Base-by-base conservation (phyloP, 768 basidiomycete genomes). In the Amanita thiersii region DNA sequence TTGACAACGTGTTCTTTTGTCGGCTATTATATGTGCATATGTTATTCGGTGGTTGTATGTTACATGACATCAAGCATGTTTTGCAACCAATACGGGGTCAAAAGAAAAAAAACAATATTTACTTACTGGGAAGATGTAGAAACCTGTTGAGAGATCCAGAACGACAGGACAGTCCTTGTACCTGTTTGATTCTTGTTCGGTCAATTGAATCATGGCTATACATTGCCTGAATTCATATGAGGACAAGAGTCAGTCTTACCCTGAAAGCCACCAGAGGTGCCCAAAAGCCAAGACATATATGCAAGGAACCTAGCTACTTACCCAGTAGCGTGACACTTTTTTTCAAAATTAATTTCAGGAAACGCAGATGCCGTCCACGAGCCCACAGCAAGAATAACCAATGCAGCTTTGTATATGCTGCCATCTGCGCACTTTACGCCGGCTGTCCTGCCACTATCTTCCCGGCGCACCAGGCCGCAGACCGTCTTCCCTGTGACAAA, bases 321-420 rank as follows among this genome's bases (percentile, higher is more conserved):
- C 91, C 92, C 93, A 14, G 88, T 92, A 1, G 93, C 87, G 5
- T 81, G 60, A 47, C 81, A 81, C 17, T 59, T 64, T 2, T 62
- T 55, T 11, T 68, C 62, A 28, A 85, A 53, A 9, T 63, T 58
- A 6, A 81, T 58, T 28, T 72, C 71, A 5, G 81, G 77, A 54
- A 93, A 88, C 1, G 80, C 57, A 1, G 81, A 81, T 6, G 86
- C 77, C 1, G 90, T 91, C 94, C 93, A 96, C 4, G 83, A 74
- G 17, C 91, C 90, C 10, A 79, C 65, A 5, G 87, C 78, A 24
- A 92, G 57, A 20, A 94, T 64, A 5, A 89, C 71, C 35, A 77
- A 49, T 40, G 80, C 73, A 1, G 80, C 84, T 11, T 61, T 50
- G 48, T 77, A 72, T 8, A 56, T 47, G 2, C 64, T 63, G 5